Evolutionary conservation across 176 grass and related monocot species (phyloP).

Genomic region (Zea luxurians): DNA sequence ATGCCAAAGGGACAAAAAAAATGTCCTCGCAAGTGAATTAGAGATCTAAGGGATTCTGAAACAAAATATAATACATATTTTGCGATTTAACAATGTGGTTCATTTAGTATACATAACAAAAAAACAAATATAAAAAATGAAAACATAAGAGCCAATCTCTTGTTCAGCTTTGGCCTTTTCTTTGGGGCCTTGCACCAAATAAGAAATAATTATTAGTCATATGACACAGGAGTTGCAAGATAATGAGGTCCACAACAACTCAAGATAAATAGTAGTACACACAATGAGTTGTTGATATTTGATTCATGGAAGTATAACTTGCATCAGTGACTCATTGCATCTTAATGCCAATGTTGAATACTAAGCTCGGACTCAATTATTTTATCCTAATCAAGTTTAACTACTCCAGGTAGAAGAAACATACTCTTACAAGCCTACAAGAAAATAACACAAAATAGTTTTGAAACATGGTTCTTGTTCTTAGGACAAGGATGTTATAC

Average conservation of each 20-base stretch:
- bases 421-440: not conserved
- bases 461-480: conserved; percentile 7
- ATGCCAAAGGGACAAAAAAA: not conserved
- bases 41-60: not conserved
- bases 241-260: conserved; percentile 14
- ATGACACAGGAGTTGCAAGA: conserved; percentile 1
- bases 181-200: conserved; percentile 72
- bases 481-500: conserved; percentile 11
- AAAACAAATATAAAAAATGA: conserved; percentile 8
- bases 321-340: not conserved
- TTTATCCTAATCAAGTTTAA: not conserved
- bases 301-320: not conserved
- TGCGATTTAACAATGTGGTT: not conserved
- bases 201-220: conserved; percentile 29
- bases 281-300: not conserved
- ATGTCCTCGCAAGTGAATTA: not conserved
- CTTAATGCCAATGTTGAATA: not conserved
- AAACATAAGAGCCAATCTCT: conserved; percentile 60
- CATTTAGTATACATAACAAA: not conserved
- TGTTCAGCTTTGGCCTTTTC: conserved; percentile 97
- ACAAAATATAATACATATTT: not conserved
- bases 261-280: conserved; percentile 27
- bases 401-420: conserved; percentile 7
- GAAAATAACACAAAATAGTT: too few species aligned
- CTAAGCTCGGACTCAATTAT: not conserved